A percentile compares a stretch with the other conserved stretches of the same genome.
Evolutionary conservation across 2,329 filamentous ascomycete genomes (phyloP).

Genomic region (Colletotrichum spinosum): DNA sequence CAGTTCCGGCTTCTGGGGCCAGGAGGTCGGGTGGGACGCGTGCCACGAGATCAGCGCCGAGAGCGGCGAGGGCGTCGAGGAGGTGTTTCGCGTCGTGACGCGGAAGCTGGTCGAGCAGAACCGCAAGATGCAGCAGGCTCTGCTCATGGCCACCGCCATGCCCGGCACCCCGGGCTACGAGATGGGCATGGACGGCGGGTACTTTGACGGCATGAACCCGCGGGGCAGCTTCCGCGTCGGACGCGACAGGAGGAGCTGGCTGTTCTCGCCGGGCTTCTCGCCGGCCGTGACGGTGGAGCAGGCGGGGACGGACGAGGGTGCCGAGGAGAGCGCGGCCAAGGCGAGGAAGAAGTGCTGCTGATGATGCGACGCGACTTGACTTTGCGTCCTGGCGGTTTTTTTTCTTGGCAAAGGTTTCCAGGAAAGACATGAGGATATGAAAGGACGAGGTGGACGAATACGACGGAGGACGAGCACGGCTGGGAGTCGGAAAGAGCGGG

Average conservation of each 20-base stretch:
- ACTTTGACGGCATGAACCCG: constrained; percentile 63
- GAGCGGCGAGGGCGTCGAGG: constrained; percentile 94
- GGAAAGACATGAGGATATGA: background rate
- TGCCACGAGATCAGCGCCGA: constrained; percentile 97
- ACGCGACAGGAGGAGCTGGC: constrained; percentile 68
- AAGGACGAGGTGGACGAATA: background rate
- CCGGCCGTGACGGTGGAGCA: constrained; percentile 63
- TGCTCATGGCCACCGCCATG: constrained; percentile 65
- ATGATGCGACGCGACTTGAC: constrained; percentile 6
- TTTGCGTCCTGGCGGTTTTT: background rate
- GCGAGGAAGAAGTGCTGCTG: constrained; percentile 44
- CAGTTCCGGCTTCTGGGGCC: constrained; percentile 86
- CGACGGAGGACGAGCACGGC: background rate
- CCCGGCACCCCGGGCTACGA: constrained; percentile 62
- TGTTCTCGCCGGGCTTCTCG: constrained; percentile 66
- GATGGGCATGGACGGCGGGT: constrained; percentile 57
- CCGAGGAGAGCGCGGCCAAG: constrained; percentile 35
- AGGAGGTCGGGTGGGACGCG: constrained; percentile 95
- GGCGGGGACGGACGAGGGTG: constrained; percentile 44
- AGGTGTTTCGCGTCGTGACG: constrained; percentile 84
- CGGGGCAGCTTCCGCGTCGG: constrained; percentile 68
- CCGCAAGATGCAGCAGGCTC: constrained; percentile 70
- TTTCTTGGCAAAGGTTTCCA: background rate
- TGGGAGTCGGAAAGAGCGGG: constrained; percentile 4
- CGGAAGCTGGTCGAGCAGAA: constrained; percentile 74